Base-by-base conservation (phyloP, 2,329 filamentous ascomycete species). In the Parasarocladium wereldwijsianum region DNA sequence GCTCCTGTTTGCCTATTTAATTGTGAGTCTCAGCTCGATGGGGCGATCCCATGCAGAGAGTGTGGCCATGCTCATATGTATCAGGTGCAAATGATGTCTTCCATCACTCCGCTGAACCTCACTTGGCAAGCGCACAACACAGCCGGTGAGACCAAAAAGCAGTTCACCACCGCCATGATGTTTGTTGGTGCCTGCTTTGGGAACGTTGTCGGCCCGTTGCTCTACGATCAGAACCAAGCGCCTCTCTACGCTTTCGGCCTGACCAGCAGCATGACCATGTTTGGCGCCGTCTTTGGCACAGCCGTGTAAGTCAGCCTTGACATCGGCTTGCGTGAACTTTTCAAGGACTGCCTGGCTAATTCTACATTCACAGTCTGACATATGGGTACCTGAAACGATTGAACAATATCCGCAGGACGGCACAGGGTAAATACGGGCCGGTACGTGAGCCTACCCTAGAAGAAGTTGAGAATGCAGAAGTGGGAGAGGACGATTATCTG, bases 121-220 rank as follows among this genome's bases (percentile, higher is more conserved):
- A 30, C 19, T 15, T 74, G 68, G 68, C 67, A 65, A 2, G 58
- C 65, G 2, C 66, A 70, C 36, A 76, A 76, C 38, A 75, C 75
- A 0, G 75, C 67, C 0, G 75, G 76, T 2, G 73, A 80, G 42
- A 80, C 75, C 0, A 81, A 81, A 50, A 69, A 70, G 37, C 79
- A 78, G 42, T 64, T 67, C 8, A 75, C 67, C 0, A 77, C 72
- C 0, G 72, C 64, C 9, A 57, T 76, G 6, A 55, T 80, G 1
- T 75, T 80, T 40, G 62, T 80, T 26, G 71, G 73, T 4, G 66
- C 73, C 34, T 76, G 66, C 30, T 65, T 64, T 2, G 76, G 75
- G 5, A 80, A 81, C 39, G 69, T 30, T 17, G 28, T 30, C 18
- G 28, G 28, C 8, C 28, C 28, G 5, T 17, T 30, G 19, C 20